Evolutionary conservation across 2,329 filamentous ascomycete species (phyloP).

Genomic region (Aspergillus melleus): DNA sequence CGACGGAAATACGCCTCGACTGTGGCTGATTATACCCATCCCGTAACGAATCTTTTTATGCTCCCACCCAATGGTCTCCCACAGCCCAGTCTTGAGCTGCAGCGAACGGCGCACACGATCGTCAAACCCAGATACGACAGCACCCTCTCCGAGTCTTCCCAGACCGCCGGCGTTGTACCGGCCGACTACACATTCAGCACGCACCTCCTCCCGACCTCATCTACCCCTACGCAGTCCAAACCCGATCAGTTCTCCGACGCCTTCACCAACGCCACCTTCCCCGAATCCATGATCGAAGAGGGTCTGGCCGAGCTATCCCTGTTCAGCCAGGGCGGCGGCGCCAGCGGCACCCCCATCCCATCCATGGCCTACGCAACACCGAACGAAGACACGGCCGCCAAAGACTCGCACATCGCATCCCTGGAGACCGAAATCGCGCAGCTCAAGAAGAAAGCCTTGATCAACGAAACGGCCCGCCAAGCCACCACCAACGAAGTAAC

Average conservation of each 20-base stretch:
- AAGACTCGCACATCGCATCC: slow-evolving; percentile 29
- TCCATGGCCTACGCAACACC: slow-evolving; percentile 11
- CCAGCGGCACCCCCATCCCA: slow-evolving; percentile 18
- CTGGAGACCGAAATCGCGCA: slow-evolving; percentile 41
- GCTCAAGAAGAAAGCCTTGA: slow-evolving; percentile 39
- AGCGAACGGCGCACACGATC: slow-evolving; percentile 59
- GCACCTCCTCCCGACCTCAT: slow-evolving; percentile 32
- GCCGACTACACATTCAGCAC: slow-evolving; percentile 44
- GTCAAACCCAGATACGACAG: slow-evolving; percentile 68
- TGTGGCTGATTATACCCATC: slow-evolving; percentile 71
- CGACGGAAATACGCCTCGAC: slow-evolving; percentile 67
- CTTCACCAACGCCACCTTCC: slow-evolving; percentile 41
- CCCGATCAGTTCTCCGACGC: slow-evolving; percentile 36
- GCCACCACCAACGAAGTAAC: slow-evolving; percentile 36
- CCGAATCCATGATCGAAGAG: slow-evolving; percentile 40
- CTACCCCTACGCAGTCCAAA: not conserved
- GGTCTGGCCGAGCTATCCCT: slow-evolving; percentile 40
- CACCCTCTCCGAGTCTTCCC: slow-evolving; percentile 36
- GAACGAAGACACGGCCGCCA: slow-evolving; percentile 21
- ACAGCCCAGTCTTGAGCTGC: slow-evolving; percentile 33
- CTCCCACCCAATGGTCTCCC: slow-evolving; percentile 59
- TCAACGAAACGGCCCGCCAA: slow-evolving; percentile 39
- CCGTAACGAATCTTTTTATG: slow-evolving; percentile 80
- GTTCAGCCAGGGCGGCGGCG: slow-evolving; percentile 27
- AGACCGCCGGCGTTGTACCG: slow-evolving; percentile 39